phyloP scores from a whole-genome alignment of 345 rosid genomes.

The Ricinus communis region DNA sequence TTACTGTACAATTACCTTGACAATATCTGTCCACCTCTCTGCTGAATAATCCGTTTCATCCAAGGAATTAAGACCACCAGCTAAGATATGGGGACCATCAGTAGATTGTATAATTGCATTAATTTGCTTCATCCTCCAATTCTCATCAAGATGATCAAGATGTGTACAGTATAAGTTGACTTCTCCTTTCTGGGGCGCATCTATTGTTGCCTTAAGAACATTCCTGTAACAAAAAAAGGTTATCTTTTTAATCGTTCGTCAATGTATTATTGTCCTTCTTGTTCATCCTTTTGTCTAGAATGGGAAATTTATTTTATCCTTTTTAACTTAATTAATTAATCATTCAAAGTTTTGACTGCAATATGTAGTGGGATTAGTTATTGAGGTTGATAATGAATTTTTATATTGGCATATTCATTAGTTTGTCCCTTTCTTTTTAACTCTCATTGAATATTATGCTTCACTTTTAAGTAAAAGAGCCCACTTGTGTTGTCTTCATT shows the following conservation, averaged over 20 bases:
- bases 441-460: not conserved
- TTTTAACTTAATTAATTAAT: not conserved
- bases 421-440: conserved; percentile 4
- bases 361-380: conserved; percentile 9
- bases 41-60: conserved; percentile 78
- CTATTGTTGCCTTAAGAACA: conserved; percentile 78
- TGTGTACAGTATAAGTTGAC: conserved; percentile 85
- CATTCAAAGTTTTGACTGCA: not conserved
- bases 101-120: conserved; percentile 62
- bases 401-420: not conserved
- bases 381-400: conserved; percentile 4
- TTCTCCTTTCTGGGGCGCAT: conserved; percentile 74
- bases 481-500: not conserved
- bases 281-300: too few species aligned
- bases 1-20: conserved; percentile 46
- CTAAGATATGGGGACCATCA: conserved; percentile 68
- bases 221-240: conserved; percentile 64
- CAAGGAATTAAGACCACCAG: conserved; percentile 83
- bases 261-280: too few species aligned
- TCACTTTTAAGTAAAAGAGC: not conserved
- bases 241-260: too few species aligned
- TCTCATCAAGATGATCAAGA: conserved; percentile 89
- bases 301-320: not conserved
- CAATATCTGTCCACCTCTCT: conserved; percentile 84
- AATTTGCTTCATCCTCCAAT: conserved; percentile 93